Conservation (phyloP, 2,329 filamentous ascomycete genomes). For the Botrytis fragariae region DNA sequence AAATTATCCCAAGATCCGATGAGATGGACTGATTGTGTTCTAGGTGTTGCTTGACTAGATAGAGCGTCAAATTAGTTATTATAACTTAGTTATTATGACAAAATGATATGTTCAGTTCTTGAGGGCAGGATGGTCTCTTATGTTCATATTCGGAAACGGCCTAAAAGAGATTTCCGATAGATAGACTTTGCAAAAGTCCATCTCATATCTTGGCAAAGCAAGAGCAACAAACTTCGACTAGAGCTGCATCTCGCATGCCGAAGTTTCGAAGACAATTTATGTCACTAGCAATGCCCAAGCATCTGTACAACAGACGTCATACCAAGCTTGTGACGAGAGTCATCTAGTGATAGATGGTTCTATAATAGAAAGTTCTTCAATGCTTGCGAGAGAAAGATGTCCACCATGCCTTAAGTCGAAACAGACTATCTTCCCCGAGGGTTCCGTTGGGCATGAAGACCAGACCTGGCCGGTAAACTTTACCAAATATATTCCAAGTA, state of each 20-base stretch:
- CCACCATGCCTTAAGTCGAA: background rate
- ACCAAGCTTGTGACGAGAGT: background rate
- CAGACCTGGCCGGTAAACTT: background rate
- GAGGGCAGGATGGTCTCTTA: background rate
- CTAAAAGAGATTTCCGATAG: background rate
- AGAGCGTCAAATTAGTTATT: slow-evolving; percentile 12
- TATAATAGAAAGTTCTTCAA: background rate
- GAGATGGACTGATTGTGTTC: slow-evolving; percentile 69
- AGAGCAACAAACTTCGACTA: background rate
- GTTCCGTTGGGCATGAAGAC: background rate
- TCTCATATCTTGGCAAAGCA: background rate
- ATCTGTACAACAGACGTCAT: background rate
- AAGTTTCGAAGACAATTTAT: background rate
- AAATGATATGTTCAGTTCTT: background rate
- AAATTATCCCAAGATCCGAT: slow-evolving; percentile 98
- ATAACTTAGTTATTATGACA: background rate
- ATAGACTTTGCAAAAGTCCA: background rate
- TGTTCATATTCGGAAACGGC: slow-evolving; percentile 4
- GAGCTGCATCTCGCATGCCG: background rate
- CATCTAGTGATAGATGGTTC: background rate
- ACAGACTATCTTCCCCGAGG: background rate
- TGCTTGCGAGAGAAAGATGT: background rate
- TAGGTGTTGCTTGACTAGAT: slow-evolving; percentile 56
- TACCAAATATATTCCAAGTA: background rate
- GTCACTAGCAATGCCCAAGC: background rate